Percentiles rank a stretch among this genome's conserved stretches.
phyloP scores from a whole-genome alignment of 805 yeast species.

The Brettanomyces bruxellensis region DNA sequence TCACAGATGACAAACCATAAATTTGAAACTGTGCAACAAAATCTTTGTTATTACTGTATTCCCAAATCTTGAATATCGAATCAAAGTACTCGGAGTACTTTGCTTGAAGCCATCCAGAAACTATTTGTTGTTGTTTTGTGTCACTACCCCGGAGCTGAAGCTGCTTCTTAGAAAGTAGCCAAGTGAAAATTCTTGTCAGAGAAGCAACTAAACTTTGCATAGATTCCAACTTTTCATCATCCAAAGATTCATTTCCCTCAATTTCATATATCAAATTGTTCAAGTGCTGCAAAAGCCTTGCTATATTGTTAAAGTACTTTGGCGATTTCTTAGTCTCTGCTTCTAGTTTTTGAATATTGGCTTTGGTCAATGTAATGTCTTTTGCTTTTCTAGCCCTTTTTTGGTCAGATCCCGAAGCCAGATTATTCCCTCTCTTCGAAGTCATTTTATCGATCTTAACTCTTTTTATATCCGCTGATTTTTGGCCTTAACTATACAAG shows the following conservation, averaged over 20 bases:
- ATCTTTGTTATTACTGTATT: constrained; percentile 23
- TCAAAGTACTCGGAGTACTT: constrained; percentile 48
- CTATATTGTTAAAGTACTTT: constrained; percentile 47
- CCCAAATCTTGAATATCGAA: constrained; percentile 33
- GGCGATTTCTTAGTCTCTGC: constrained; percentile 32
- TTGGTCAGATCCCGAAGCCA: too few relatives aligned
- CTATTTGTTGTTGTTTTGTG: constrained; percentile 36
- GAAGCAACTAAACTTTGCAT: constrained; percentile 33
- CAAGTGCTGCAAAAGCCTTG: constrained; percentile 34
- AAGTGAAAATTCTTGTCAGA: constrained; percentile 40
- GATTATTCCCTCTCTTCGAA: too few relatives aligned
- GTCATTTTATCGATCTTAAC: background rate
- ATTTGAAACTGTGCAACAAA: constrained; percentile 36
- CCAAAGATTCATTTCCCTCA: constrained; percentile 13
- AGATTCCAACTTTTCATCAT: constrained; percentile 7
- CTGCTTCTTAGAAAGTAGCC: constrained; percentile 33
- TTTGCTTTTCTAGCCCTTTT: background rate
- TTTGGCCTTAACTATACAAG: background rate
- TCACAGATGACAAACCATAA: constrained; percentile 42
- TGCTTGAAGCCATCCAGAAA: constrained; percentile 56
- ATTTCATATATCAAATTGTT: constrained; percentile 15
- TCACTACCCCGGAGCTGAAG: constrained; percentile 26
- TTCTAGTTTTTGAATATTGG: constrained; percentile 16
- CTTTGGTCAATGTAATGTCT: constrained; percentile 8
- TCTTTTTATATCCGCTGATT: background rate